Evolutionary conservation across 1,139 yeast genomes (phyloP).

Genomic region (Candida frijolesensis): DNA sequence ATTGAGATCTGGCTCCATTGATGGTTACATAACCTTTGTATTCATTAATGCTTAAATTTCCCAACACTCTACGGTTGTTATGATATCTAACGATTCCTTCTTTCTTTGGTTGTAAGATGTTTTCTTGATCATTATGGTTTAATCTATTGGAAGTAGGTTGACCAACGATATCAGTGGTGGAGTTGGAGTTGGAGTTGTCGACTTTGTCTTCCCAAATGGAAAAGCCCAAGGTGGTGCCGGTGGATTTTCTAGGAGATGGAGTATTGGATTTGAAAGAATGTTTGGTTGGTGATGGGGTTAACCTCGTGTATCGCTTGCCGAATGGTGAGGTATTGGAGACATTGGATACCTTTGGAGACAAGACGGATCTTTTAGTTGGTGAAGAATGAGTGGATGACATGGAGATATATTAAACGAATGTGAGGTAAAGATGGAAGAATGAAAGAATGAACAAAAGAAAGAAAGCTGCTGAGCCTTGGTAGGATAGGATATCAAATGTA

Average conservation of each 20-base stretch:
- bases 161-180: slow-evolving; percentile 14
- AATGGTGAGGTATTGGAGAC: slow-evolving; percentile 27
- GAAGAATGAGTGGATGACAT: slow-evolving; percentile 32
- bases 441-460: too few species aligned
- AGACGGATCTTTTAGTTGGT: slow-evolving; percentile 32
- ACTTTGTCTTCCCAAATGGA: slow-evolving; percentile 41
- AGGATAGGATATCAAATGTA: neutral
- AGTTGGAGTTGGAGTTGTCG: slow-evolving; percentile 4
- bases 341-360: slow-evolving; percentile 36
- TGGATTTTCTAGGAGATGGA: slow-evolving; percentile 22
- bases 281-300: slow-evolving; percentile 10
- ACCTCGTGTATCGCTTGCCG: slow-evolving; percentile 24
- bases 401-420: neutral
- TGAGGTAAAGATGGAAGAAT: neutral
- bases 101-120: slow-evolving; percentile 44
- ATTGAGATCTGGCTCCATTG: slow-evolving; percentile 18
- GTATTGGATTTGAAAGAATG: slow-evolving; percentile 9
- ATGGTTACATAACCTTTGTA: slow-evolving; percentile 35
- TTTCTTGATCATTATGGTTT: slow-evolving; percentile 45
- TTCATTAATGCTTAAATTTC: slow-evolving; percentile 33
- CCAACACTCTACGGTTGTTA: slow-evolving; percentile 32
- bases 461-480: neutral
- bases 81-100: slow-evolving; percentile 16
- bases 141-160: slow-evolving; percentile 22
- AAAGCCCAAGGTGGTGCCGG: slow-evolving; percentile 32